Evolutionary conservation across 2,329 filamentous ascomycete genomes (phyloP), one percentile per base, ranked within the genome.

Genomic region (Pestalotiopsis sp.): DNA sequence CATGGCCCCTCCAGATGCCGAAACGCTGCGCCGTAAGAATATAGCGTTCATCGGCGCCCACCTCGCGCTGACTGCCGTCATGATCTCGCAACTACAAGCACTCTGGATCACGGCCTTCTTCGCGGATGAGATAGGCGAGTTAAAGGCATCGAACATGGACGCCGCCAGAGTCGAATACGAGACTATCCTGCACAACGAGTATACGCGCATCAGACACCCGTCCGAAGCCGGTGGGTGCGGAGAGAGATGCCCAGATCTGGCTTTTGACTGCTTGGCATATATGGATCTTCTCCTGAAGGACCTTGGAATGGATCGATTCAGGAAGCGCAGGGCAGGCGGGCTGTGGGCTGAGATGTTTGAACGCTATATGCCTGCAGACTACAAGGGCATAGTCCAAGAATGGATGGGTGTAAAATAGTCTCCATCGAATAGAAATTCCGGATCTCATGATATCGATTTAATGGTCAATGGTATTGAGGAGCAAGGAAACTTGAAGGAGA

Each of bases 251-350:
- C 85, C 85, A 0, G 89, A 91, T 75, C 84, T 91, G 58, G 87
- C 88, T 9, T 91, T 91, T 71, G 90, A 92, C 77, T 83, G 82
- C 1, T 71, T 91, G 60, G 87, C 87, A 11, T 92, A 90, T 70
- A 75, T 89, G 45, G 88, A 91, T 77, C 72, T 86, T 72, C 77
- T 91, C 74, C 71, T 90, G 68, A 77, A 77, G n/a, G 89, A 91
- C 77, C 70, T 91, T 69, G 86, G 84, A 0, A 73, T 90, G 70
- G 77, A 80, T 17, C 76, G 72, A 17, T 76, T 78, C 67, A 75
- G 83, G 66, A 85, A 84, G 73, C 25, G 25, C 27, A 17, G 11
- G 27, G 14, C 6, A 70, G 71, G 14, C 17, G 57, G 57, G 25
- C 11, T 59, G 9, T 59, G 12, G 57, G 17, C 23, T n/a, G 57